These are phyloP conservation scores for Irpex lacteus DNA, from an alignment of 1,284 basidiomycete genomes.

Conservation along the genomic window DNA sequence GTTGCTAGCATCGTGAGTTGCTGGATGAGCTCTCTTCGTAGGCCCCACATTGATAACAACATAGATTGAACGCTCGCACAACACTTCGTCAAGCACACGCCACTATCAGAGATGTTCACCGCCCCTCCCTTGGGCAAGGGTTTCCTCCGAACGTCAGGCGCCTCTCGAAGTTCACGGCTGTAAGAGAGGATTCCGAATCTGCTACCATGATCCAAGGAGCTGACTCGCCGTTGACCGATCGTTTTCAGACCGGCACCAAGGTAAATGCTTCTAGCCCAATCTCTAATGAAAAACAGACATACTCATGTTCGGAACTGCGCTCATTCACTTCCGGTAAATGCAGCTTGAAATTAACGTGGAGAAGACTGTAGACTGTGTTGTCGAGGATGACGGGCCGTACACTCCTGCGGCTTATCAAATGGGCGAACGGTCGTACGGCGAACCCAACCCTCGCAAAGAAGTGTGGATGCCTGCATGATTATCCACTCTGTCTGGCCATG, in stretches of 20 bases:
- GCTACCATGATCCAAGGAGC: neutral
- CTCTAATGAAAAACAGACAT: neutral
- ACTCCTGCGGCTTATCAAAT: conserved; percentile 6
- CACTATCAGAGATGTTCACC: conserved; percentile 4
- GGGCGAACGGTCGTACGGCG: conserved; percentile 2
- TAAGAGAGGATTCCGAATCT: neutral
- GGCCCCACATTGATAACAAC: neutral
- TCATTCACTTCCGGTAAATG: neutral
- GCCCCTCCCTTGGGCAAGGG: neutral
- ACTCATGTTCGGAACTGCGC: neutral
- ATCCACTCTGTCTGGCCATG: neutral
- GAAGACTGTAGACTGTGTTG: conserved; percentile 24
- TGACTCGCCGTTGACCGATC: neutral
- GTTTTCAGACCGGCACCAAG: neutral
- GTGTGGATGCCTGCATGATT: neutral
- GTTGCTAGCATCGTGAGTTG: conserved; percentile 33
- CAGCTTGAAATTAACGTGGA: conserved; percentile 28
- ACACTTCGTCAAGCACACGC: conserved; percentile 15
- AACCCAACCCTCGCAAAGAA: neutral
- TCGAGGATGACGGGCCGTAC: conserved; percentile 18
- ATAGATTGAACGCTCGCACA: conserved; percentile 25
- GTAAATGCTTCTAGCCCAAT: neutral
- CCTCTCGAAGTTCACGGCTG: conserved; percentile 8
- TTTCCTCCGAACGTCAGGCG: neutral
- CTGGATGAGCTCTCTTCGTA: neutral